Evolutionary conservation across 495 filamentous ascomycete species (phyloP).

Genomic region (Podospora sp.): DNA sequence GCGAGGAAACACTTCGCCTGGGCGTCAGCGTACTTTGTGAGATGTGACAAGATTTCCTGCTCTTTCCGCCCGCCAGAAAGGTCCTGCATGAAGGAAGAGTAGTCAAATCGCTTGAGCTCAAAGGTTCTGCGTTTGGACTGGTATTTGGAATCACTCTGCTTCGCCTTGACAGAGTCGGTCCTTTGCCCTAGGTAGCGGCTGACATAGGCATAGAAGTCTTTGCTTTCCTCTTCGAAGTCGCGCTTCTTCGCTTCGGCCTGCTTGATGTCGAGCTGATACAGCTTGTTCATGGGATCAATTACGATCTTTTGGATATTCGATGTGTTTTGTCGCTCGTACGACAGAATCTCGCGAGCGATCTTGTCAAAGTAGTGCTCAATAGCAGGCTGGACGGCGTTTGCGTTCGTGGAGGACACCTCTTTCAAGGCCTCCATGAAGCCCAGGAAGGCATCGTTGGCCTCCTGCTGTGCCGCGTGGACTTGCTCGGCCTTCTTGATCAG

Average conservation of each 20-base stretch:
- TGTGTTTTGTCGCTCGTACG: conserved; percentile 83
- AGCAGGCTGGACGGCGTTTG: conserved; percentile 91
- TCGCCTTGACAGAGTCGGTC: conserved; percentile 94
- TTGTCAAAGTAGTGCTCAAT: conserved; percentile 98
- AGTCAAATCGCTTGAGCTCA: conserved; percentile 96
- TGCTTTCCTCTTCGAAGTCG: conserved; percentile 97
- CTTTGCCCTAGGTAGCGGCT: conserved; percentile 92
- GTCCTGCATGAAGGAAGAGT: conserved; percentile 99
- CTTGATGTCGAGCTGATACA: conserved; percentile 96
- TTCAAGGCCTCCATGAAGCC: conserved; percentile 85
- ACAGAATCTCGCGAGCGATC: conserved; percentile 86
- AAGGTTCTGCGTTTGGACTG: conserved; percentile 91
- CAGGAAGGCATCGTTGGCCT: conserved; percentile 81
- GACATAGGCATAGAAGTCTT: conserved; percentile 95
- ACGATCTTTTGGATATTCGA: conserved; percentile 85
- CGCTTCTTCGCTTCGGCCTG: conserved; percentile 96
- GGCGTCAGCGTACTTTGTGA: conserved; percentile 91
- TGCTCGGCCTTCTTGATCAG: conserved; percentile 89
- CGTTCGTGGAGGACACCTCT: conserved; percentile 87
- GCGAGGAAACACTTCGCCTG: conserved; percentile 82
- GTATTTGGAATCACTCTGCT: conserved; percentile 98
- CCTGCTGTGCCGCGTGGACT: conserved; percentile 73
- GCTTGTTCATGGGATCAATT: conserved; percentile 87
- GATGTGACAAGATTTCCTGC: conserved; percentile 92
- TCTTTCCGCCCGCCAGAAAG: conserved; percentile 96